Base-by-base conservation (phyloP, 2,329 filamentous ascomycete genomes). In the Sporothrix luriei region DNA sequence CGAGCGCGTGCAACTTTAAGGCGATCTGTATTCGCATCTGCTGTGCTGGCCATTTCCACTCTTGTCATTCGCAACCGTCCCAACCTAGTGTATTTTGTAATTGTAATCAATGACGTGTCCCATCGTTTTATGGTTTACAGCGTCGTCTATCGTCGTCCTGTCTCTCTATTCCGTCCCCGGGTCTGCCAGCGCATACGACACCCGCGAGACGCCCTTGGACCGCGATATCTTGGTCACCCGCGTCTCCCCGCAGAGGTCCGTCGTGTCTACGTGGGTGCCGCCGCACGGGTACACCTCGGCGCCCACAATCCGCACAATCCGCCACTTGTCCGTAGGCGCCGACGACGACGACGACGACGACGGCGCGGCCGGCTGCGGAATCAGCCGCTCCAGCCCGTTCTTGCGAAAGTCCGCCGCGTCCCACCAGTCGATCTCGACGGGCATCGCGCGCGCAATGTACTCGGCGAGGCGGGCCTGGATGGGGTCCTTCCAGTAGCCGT, bases 201-300 rank as follows among this genome's bases (percentile, higher is more conserved):
- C 85, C 73, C 86, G 83, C 68, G 85, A 90, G 11, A 80, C 82
- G 3, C 90, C 89, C 77, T 90, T 91, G 68, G 81, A 83, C 77
- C 89, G 83, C 72, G 83, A 83, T 68, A 93, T 89, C 80, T 90
- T 91, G 80, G 84, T 89, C 4, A 92, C 88, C 3, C 80, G 85
- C 5, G 87, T 87, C 76, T 84, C 83, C 0, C 89, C 87, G 74
- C 85, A 88, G 71, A 83, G 73, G 70, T 84, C 82, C 24, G 88
- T 90, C 21, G 79, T 84, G 40, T 84, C 80, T 3, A 92, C 90
- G 80, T 93, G 91, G 33, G 90, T 93, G 0, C 90, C 90, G 9
- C 90, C 91, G 77, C 91, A 93, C 0, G 90, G 90, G 80, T 93
- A 92, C 33, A 84, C 84, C 73, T 90, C 91, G 0, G 86, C 84